phyloP scores from a whole-genome alignment of 441 rosid species.

The Populus hybrid region DNA sequence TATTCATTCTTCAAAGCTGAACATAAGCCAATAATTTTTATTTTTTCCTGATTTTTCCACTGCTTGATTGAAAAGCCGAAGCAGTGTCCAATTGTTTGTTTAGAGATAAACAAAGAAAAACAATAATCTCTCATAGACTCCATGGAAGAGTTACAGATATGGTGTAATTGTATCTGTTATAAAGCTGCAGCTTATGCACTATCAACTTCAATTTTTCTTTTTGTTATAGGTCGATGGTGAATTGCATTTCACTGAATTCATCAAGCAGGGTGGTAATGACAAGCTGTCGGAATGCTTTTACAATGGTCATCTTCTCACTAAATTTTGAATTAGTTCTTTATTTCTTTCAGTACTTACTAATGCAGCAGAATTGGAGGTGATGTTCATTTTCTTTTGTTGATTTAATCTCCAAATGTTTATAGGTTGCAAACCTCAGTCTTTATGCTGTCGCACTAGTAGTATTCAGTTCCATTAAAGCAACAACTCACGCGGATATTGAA shows the following conservation, averaged over 20 bases:
- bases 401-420: constrained; percentile 9
- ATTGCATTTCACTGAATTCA: constrained; percentile 82
- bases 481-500: constrained; percentile 60
- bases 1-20: constrained; percentile 7
- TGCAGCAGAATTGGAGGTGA: not conserved
- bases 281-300: constrained; percentile 94
- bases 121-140: not conserved
- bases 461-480: constrained; percentile 42
- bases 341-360: constrained; percentile 6
- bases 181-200: not conserved
- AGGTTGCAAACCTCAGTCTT: constrained; percentile 93
- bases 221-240: constrained; percentile 80
- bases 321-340: constrained; percentile 10
- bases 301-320: constrained; percentile 56
- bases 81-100: not conserved
- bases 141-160: not conserved
- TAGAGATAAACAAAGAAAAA: not conserved
- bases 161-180: not conserved
- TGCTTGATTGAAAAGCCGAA: not conserved
- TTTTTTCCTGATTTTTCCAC: not conserved
- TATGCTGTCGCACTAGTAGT: constrained; percentile 75
- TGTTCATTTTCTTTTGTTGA: constrained; percentile 4
- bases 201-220: not conserved
- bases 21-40: not conserved
- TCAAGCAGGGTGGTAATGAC: constrained; percentile 84